These are phyloP conservation scores for Xylaria intraflava DNA, from an alignment of 495 filamentous ascomycete genomes.

Conservation along the genomic window DNA sequence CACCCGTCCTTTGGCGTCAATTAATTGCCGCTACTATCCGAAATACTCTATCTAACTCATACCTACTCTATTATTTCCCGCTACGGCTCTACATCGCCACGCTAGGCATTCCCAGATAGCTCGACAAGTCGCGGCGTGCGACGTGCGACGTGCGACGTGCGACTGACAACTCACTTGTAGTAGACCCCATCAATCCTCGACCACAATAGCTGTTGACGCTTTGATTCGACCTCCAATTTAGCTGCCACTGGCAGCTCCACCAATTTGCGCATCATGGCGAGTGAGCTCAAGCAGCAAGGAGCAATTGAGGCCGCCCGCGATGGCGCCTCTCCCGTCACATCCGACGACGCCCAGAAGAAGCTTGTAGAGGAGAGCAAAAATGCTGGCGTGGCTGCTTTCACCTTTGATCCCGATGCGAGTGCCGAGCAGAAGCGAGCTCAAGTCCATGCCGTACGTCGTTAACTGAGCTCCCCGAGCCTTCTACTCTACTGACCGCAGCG, in stretches of 20 bases:
- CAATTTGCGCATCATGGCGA: slow-evolving; percentile 29
- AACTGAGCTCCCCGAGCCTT: not conserved
- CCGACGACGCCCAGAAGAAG: slow-evolving; percentile 61
- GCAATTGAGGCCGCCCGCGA: slow-evolving; percentile 65
- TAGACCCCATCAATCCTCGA: not conserved
- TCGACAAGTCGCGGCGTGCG: not conserved
- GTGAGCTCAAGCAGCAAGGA: slow-evolving; percentile 73
- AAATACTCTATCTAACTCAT: too few relatives aligned
- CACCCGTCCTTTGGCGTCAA: too few relatives aligned
- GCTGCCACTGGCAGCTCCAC: slow-evolving; percentile 19
- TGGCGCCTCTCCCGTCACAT: slow-evolving; percentile 58
- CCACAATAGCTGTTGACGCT: not conserved
- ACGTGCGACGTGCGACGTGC: not conserved
- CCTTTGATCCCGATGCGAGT: slow-evolving; percentile 81
- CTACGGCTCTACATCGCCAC: too few relatives aligned
- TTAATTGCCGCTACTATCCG: too few relatives aligned
- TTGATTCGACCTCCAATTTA: slow-evolving; percentile 1
- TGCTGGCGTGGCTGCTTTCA: slow-evolving; percentile 69
- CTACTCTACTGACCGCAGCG: slow-evolving; percentile 2
- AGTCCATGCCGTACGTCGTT: slow-evolving; percentile 63
- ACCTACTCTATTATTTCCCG: too few relatives aligned
- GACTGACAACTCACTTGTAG: not conserved
- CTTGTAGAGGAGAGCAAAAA: slow-evolving; percentile 69
- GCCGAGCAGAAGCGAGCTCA: slow-evolving; percentile 78
- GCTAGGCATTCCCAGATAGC: too few relatives aligned